Evolutionary conservation across 2,329 filamentous ascomycete genomes (phyloP).

Genomic region (Xylaria sp.): DNA sequence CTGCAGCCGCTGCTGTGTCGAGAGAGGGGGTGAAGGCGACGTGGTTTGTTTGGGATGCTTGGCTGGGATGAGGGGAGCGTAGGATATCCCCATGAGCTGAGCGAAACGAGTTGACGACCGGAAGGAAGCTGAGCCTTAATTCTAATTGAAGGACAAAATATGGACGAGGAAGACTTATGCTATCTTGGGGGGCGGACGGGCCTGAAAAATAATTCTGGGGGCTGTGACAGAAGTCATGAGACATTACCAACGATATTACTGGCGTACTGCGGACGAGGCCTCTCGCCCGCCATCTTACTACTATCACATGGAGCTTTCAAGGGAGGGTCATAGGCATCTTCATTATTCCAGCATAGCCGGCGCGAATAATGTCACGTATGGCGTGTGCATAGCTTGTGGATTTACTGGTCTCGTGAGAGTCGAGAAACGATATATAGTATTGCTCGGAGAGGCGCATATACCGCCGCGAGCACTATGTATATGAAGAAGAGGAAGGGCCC

Average conservation of each 20-base stretch:
- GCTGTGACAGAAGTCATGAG: constrained; percentile 1
- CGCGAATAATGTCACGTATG: constrained; percentile 8
- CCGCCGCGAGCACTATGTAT: constrained; percentile 16
- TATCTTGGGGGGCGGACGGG: not conserved
- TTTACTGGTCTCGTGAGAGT: constrained; percentile 16
- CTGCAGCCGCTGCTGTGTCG: constrained; percentile 76
- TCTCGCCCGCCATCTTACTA: not conserved
- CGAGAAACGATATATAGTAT: constrained; percentile 18
- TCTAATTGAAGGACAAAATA: not conserved
- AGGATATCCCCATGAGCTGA: constrained; percentile 35
- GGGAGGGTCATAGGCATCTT: constrained; percentile 2
- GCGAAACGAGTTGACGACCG: not conserved
- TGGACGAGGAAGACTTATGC: not conserved
- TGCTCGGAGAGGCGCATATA: constrained; percentile 15
- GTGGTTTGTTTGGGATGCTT: constrained; percentile 74
- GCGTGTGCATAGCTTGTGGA: constrained; percentile 14
- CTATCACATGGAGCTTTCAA: not conserved
- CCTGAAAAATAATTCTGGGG: not conserved
- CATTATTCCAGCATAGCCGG: constrained; percentile 20
- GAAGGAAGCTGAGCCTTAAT: not conserved
- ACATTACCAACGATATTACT: not conserved
- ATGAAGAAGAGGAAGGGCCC: constrained; percentile 11
- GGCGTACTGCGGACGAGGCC: not conserved
- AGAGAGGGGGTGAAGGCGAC: constrained; percentile 71
- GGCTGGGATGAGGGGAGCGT: constrained; percentile 55